Conservation (phyloP, 2,329 filamentous ascomycete genomes). For the Seiridium cupressi region DNA sequence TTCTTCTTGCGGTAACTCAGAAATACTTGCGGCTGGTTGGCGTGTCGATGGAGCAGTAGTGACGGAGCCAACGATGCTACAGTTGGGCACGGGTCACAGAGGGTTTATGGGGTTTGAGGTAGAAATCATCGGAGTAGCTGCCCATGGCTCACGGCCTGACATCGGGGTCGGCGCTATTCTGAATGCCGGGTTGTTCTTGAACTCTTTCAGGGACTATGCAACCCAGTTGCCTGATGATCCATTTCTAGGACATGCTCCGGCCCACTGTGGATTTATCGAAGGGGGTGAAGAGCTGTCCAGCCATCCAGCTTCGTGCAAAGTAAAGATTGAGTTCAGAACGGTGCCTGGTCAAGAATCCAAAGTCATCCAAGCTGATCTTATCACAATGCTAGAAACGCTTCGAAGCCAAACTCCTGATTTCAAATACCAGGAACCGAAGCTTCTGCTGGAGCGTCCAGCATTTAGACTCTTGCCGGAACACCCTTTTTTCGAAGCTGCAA, state of each 20-base stretch:
- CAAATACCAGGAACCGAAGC: conserved; percentile 34
- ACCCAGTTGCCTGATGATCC: conserved; percentile 32
- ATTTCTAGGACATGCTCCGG: conserved; percentile 43
- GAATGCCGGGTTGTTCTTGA: conserved; percentile 44
- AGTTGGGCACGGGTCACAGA: conserved; percentile 45
- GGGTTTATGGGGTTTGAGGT: conserved; percentile 48
- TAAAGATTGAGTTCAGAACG: conserved; percentile 48
- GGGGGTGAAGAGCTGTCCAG: conserved; percentile 52
- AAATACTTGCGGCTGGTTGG: background rate
- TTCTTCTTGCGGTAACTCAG: background rate
- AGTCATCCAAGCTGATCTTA: conserved; percentile 34
- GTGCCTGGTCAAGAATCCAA: conserved; percentile 40
- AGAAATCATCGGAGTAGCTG: conserved; percentile 37
- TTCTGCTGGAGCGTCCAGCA: conserved; percentile 38
- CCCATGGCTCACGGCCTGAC: conserved; percentile 41
- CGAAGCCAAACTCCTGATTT: conserved; percentile 32
- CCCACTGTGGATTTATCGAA: conserved; percentile 31
- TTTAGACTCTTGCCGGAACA: conserved; percentile 39
- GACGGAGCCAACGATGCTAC: conserved; percentile 42
- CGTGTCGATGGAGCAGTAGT: conserved; percentile 48
- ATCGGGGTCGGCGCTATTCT: conserved; percentile 49
- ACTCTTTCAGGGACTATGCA: conserved; percentile 25
- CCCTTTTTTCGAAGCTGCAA: conserved; percentile 28
- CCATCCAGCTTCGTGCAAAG: conserved; percentile 46
- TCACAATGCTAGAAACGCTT: conserved; percentile 32